Evolutionary conservation across 805 yeast genomes (phyloP).

Genomic region (Grigorovia humatica): DNA sequence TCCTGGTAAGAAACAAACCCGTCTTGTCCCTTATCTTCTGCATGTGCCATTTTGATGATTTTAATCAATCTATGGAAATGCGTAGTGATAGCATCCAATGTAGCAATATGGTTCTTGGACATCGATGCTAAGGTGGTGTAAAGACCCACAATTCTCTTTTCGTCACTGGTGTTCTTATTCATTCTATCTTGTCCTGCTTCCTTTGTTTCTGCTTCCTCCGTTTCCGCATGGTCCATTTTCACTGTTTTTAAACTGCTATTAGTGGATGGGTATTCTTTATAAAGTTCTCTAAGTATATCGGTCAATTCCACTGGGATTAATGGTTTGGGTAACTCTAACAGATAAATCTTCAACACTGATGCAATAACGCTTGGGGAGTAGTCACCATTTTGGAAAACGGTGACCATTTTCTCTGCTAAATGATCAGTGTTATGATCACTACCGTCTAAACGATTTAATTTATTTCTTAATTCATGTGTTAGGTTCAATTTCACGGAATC

Average conservation of each 20-base stretch:
- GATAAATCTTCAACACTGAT: constrained; percentile 58
- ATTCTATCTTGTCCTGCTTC: no score
- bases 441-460: constrained; percentile 32
- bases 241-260: neutral
- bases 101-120: constrained; percentile 63
- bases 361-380: constrained; percentile 50
- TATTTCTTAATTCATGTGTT: constrained; percentile 51
- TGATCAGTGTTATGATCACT: constrained; percentile 18
- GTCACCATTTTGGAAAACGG: constrained; percentile 22
- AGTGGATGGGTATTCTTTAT: constrained; percentile 36
- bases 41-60: constrained; percentile 38
- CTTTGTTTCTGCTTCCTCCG: constrained; percentile 14
- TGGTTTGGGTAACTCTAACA: constrained; percentile 73
- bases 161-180: no score
- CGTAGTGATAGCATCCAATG: constrained; percentile 68
- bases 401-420: constrained; percentile 21
- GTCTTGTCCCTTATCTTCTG: neutral
- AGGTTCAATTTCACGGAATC: constrained; percentile 49
- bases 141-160: constrained; percentile 46
- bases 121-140: constrained; percentile 57
- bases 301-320: constrained; percentile 53
- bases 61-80: constrained; percentile 59
- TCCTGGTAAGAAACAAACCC: constrained; percentile 25
- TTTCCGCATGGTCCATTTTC: constrained; percentile 13
- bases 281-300: constrained; percentile 60